A percentile compares a stretch with the other conserved stretches of the same genome.
These are phyloP conservation scores for Metschnikowia arizonensis DNA, from an alignment of 805 yeast species.

Conservation along the genomic window DNA sequence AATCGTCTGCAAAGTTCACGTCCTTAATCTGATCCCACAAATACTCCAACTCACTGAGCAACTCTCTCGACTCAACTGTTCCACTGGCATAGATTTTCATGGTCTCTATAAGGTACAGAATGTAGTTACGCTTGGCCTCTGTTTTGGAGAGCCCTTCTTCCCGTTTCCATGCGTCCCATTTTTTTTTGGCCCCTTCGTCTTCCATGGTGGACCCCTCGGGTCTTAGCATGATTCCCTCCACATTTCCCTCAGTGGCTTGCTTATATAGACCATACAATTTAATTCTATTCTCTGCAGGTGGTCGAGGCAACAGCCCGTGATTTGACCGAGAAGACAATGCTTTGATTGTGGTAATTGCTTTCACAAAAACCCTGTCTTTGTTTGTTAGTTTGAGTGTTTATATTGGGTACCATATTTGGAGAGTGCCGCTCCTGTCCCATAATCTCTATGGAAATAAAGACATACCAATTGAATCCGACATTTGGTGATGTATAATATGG, in stretches of 20 bases:
- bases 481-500: conserved; percentile 13
- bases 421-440: not conserved
- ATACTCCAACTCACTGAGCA: conserved; percentile 62
- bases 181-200: conserved; percentile 63
- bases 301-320: conserved; percentile 64
- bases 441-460: not conserved
- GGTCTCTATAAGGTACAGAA: conserved; percentile 63
- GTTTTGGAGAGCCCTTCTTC: conserved; percentile 64
- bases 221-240: conserved; percentile 60
- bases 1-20: conserved; percentile 31
- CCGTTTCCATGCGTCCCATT: conserved; percentile 83
- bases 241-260: conserved; percentile 88
- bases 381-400: conserved; percentile 17
- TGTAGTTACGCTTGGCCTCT: conserved; percentile 72
- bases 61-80: conserved; percentile 60
- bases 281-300: conserved; percentile 67
- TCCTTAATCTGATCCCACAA: conserved; percentile 72
- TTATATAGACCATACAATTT: conserved; percentile 77
- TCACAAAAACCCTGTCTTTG: conserved; percentile 70
- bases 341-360: conserved; percentile 76
- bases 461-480: conserved; percentile 51
- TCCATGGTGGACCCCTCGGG: conserved; percentile 59
- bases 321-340: conserved; percentile 64
- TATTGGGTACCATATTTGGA: not conserved
- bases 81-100: conserved; percentile 68